Evolutionary conservation across 129 eudicot species (phyloP), one percentile per base, ranked within the genome.

Genomic region (Artemisia tridentata): DNA sequence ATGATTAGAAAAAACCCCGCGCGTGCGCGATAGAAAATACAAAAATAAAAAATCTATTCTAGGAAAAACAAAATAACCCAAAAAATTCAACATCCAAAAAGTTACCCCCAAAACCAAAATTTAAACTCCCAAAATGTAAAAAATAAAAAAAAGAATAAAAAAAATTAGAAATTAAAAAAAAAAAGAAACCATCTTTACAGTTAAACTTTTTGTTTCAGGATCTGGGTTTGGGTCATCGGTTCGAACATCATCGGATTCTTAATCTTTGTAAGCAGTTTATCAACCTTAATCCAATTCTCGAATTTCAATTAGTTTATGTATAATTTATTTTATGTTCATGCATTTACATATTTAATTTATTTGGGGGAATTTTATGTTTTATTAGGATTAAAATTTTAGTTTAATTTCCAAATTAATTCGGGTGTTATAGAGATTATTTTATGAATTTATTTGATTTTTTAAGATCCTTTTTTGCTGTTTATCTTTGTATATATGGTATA

Each of bases 51-150:
- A 41, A n/a, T 70, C 53, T 56, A 55, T 14, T 54, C 41, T 38
- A 70, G 29, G 51, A 38, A 70, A 54, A 19, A 9, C 9, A 41
- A 71, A 71, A 17, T 1, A 71, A 34, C 13, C 47, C 19, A 60
- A 55, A 56, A 71, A 18, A n/a, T 48, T 71, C 57, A 57, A 46
- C n/a, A 19, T 46, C 56, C 57, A 15, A 65, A 31, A 18, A 17
- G 67, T 71, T 71, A 71, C 75, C 75, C 75, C 67, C 75, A 45
- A 71, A 71, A 71, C 60, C 75, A 71, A 71, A 71, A 51, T 58
- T 71, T 71, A 41, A 58, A 71, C 56, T 71, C 58, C 13, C 75
- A 57, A 34, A 68, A 27, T 38, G 43, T 38, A 38, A 38, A 38
- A 38, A 38, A 6, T 21, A 20, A 19, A 21, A 43, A 20, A 49